phyloP scores from a whole-genome alignment of 2,329 filamentous ascomycete genomes.

The Pochonia chlamydosporia region DNA sequence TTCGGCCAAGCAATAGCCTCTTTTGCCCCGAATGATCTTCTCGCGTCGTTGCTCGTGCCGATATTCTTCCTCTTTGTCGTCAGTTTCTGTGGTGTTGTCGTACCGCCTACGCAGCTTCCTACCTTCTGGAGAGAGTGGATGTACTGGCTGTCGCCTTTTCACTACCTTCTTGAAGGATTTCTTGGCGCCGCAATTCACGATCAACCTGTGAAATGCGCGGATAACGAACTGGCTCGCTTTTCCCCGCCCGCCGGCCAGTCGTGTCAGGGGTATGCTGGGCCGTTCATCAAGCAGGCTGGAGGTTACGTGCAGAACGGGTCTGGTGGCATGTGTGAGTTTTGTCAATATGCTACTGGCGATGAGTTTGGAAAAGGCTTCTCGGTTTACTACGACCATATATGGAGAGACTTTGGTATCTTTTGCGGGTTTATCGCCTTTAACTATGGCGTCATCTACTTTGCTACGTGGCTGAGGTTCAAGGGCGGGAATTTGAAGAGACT shows the following conservation, averaged over 20 bases:
- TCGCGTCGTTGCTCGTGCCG: slow-evolving; percentile 61
- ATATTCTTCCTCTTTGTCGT: slow-evolving; percentile 66
- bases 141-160: slow-evolving; percentile 64
- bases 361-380: slow-evolving; percentile 55
- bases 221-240: slow-evolving; percentile 55
- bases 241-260: slow-evolving; percentile 50
- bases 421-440: slow-evolving; percentile 61
- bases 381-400: slow-evolving; percentile 54
- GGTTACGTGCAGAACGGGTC: slow-evolving; percentile 55
- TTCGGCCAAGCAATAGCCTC: slow-evolving; percentile 64
- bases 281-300: slow-evolving; percentile 46
- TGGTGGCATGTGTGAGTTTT: slow-evolving; percentile 57
- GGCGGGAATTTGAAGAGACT: slow-evolving; percentile 30
- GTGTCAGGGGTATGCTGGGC: slow-evolving; percentile 53
- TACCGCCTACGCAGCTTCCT: slow-evolving; percentile 52
- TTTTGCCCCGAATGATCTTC: slow-evolving; percentile 58
- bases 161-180: slow-evolving; percentile 59
- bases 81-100: slow-evolving; percentile 65
- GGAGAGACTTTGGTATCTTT: slow-evolving; percentile 62
- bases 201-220: slow-evolving; percentile 48
- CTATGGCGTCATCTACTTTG: slow-evolving; percentile 35
- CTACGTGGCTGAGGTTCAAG: slow-evolving; percentile 33
- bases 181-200: slow-evolving; percentile 50
- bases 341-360: slow-evolving; percentile 56
- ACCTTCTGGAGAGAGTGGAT: slow-evolving; percentile 60